phyloP scores from a whole-genome alignment of 1,284 basidiomycete genomes.

The Pyrrhoderma lamaoense region DNA sequence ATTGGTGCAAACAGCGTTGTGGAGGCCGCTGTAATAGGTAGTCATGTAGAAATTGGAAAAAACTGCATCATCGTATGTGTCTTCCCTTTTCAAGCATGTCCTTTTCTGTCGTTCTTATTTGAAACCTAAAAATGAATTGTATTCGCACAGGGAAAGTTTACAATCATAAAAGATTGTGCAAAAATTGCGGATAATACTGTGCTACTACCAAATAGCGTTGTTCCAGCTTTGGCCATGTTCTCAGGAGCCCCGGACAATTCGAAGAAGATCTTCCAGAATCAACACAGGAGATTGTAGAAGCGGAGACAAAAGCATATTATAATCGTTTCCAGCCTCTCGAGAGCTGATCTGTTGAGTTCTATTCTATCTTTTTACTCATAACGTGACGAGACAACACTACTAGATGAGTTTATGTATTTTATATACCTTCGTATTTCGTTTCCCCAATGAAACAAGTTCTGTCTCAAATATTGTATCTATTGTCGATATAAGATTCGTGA shows the following conservation, averaged over 20 bases:
- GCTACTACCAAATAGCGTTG: conserved; percentile 86
- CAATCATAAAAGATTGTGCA: conserved; percentile 94
- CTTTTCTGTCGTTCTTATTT: not conserved
- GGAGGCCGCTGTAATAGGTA: conserved; percentile 92
- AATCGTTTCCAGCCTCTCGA: conserved; percentile 50
- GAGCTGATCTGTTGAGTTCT: conserved; percentile 1
- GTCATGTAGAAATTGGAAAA: conserved; percentile 91
- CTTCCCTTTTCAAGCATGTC: not conserved
- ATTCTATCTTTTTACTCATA: no score
- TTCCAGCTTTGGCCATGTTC: conserved; percentile 84
- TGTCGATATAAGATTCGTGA: no score
- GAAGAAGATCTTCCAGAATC: conserved; percentile 85
- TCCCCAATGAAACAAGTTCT: no score
- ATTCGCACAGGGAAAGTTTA: conserved; percentile 83
- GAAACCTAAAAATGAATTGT: not conserved
- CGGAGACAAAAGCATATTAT: conserved; percentile 73
- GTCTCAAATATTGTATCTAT: no score
- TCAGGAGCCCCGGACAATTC: conserved; percentile 84
- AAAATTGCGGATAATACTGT: conserved; percentile 84
- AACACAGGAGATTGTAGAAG: conserved; percentile 76
- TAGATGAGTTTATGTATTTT: no score
- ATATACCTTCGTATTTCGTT: no score
- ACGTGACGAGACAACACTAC: no score
- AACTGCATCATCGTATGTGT: conserved; percentile 80
- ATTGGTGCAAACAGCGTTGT: conserved; percentile 84